Percentiles rank a stretch among this genome's conserved stretches.
phyloP scores from a whole-genome alignment of 2,329 filamentous ascomycete genomes.

The Rhexocercosporidium sp. region DNA sequence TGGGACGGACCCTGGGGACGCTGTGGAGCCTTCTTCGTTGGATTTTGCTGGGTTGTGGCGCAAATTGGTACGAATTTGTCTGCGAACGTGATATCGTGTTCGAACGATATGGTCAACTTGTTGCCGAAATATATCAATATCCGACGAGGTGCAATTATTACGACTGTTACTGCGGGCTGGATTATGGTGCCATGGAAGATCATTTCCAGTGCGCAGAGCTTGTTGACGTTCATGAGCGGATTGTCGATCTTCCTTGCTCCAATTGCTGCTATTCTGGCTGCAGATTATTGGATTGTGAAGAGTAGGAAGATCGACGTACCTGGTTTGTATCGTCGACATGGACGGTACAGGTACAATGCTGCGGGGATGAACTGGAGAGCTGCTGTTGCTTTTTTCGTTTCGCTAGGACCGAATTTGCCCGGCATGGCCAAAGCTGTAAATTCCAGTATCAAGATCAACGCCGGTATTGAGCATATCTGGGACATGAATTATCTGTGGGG shows the following conservation, averaged over 20 bases:
- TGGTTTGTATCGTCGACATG: slow-evolving; percentile 16
- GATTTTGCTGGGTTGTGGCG: slow-evolving; percentile 47
- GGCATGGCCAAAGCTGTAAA: slow-evolving; percentile 15
- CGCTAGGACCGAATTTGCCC: slow-evolving; percentile 18
- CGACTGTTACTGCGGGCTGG: slow-evolving; percentile 7
- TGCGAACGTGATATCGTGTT: slow-evolving; percentile 52
- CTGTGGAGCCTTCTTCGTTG: slow-evolving; percentile 53
- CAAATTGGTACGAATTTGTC: slow-evolving; percentile 59
- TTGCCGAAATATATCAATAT: slow-evolving; percentile 61
- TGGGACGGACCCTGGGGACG: slow-evolving; percentile 48
- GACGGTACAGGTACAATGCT: slow-evolving; percentile 23
- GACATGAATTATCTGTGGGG: slow-evolving; percentile 15
- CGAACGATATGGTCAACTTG: slow-evolving; percentile 58
- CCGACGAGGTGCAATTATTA: slow-evolving; percentile 48
- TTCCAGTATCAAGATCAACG: neutral
- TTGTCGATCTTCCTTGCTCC: slow-evolving; percentile 42
- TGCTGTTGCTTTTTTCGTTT: slow-evolving; percentile 18
- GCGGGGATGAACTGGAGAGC: slow-evolving; percentile 25
- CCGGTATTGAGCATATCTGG: slow-evolving; percentile 9
- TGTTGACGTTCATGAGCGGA: slow-evolving; percentile 11
- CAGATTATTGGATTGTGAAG: slow-evolving; percentile 25
- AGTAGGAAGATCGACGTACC: slow-evolving; percentile 15
- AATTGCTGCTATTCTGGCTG: slow-evolving; percentile 26
- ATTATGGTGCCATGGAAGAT: slow-evolving; percentile 16
- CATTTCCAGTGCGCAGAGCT: neutral